Percentiles rank a stretch among this genome's conserved stretches.
Evolutionary conservation across 495 filamentous ascomycete genomes (phyloP).

Genomic region (Hyaloscypha bicolor): DNA sequence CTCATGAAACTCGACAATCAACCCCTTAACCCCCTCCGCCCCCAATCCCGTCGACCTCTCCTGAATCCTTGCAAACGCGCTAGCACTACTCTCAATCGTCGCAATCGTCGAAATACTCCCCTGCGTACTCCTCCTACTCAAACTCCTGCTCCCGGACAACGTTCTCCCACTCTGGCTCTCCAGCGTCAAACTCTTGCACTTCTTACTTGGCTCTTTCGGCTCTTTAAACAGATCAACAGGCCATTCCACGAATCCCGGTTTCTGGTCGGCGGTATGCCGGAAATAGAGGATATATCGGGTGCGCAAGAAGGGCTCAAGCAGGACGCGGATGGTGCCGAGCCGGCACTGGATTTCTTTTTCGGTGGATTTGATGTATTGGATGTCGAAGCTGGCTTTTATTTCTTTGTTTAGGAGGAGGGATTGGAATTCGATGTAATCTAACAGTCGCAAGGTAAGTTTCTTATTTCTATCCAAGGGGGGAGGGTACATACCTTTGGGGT

Average conservation of each 20-base stretch:
- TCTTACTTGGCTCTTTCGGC: constrained; percentile 11
- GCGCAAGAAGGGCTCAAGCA: constrained; percentile 6
- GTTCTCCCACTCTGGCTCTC: constrained; percentile 10
- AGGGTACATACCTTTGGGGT: constrained; percentile 13
- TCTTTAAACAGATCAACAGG: constrained; percentile 20
- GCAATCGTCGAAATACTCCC: constrained; percentile 14
- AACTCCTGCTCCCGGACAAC: background rate
- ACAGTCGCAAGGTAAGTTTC: background rate
- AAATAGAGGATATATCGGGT: constrained; percentile 21
- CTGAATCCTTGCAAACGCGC: constrained; percentile 6
- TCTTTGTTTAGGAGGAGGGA: constrained; percentile 14
- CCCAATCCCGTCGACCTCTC: background rate
- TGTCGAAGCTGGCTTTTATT: constrained; percentile 12
- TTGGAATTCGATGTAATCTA: constrained; percentile 25
- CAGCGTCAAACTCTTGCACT: constrained; percentile 1
- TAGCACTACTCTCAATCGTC: constrained; percentile 7
- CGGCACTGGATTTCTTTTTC: constrained; percentile 1
- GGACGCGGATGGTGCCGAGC: constrained; percentile 10
- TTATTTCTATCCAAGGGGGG: too few species aligned
- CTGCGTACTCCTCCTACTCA: constrained; percentile 5
- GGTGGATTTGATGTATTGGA: constrained; percentile 2
- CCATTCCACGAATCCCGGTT: constrained; percentile 14
- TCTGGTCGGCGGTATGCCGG: constrained; percentile 14
- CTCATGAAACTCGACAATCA: constrained; percentile 21
- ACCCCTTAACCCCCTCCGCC: constrained; percentile 9